Conservation (phyloP, 78 protist genomes). For the Salpingoeca rosetta region DNA sequence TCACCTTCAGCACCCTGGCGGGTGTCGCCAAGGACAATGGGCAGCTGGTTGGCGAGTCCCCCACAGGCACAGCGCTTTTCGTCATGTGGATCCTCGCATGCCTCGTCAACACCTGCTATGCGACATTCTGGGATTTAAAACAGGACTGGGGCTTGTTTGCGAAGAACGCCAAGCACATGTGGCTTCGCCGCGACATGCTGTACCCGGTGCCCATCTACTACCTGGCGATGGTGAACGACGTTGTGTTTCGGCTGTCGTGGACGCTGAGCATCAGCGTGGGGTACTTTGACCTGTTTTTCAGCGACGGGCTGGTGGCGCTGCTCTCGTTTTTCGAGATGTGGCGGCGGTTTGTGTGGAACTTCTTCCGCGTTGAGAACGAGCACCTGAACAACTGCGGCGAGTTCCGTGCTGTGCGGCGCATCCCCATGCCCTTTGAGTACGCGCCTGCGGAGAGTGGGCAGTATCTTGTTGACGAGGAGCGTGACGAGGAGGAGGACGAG, state of each 20-base stretch:
- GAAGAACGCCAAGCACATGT: background rate
- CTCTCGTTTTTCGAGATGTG: background rate
- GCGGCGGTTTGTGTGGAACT: constrained; percentile 25
- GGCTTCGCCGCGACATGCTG: background rate
- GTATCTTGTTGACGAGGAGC: too few species aligned
- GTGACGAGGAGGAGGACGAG: too few species aligned
- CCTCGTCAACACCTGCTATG: background rate
- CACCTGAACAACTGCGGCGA: constrained; percentile 17
- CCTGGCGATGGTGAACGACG: background rate
- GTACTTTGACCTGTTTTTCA: background rate
- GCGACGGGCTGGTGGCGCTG: background rate
- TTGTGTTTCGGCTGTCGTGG: constrained; percentile 7
- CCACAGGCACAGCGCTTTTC: background rate
- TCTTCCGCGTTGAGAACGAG: constrained; percentile 28
- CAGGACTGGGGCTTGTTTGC: constrained; percentile 21
- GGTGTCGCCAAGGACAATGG: background rate
- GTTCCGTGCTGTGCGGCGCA: constrained; percentile 18
- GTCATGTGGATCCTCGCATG: constrained; percentile 4
- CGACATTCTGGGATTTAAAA: background rate
- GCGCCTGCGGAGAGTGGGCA: too few species aligned
- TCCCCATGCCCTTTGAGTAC: constrained; percentile 36
- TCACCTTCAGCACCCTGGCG: background rate
- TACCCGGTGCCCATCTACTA: constrained; percentile 1
- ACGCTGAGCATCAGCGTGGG: constrained; percentile 2
- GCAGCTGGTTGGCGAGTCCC: background rate